Evolutionary conservation across 768 basidiomycete genomes (phyloP).

Genomic region (Amanita rubescens): DNA sequence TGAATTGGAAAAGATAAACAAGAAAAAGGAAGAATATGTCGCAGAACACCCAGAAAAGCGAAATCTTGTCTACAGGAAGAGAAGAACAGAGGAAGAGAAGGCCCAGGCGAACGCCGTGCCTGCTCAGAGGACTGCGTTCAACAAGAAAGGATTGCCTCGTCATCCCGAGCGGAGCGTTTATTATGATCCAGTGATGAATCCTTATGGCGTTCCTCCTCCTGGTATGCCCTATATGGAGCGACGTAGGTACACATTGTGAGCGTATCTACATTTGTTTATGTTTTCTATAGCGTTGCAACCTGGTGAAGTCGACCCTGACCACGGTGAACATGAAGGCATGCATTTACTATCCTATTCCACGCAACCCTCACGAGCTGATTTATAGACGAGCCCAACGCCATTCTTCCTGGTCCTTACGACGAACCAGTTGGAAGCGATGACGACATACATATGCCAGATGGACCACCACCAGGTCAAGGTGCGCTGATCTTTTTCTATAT

Average conservation of each 20-base stretch:
- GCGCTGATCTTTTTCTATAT: constrained; percentile 10
- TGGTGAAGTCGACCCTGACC: constrained; percentile 59
- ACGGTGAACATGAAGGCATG: constrained; percentile 45
- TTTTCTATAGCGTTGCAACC: constrained; percentile 45
- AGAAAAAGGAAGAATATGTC: constrained; percentile 89
- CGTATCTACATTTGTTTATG: constrained; percentile 1
- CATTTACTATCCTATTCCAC: constrained; percentile 1
- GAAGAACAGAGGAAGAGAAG: constrained; percentile 39
- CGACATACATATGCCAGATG: constrained; percentile 86
- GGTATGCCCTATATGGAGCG: constrained; percentile 94
- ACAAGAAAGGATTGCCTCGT: constrained; percentile 76
- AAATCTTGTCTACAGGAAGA: constrained; percentile 67
- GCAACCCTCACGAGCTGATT: constrained; percentile 8
- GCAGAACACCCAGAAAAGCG: constrained; percentile 90
- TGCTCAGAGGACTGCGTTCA: constrained; percentile 66
- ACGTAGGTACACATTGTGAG: constrained; percentile 44
- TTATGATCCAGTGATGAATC: constrained; percentile 91
- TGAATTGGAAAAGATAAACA: constrained; percentile 74
- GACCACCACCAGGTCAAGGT: constrained; percentile 48
- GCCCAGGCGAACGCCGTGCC: constrained; percentile 30
- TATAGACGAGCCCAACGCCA: constrained; percentile 54
- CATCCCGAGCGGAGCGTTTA: constrained; percentile 92
- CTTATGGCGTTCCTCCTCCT: constrained; percentile 88
- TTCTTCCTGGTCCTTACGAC: constrained; percentile 40
- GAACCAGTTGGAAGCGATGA: constrained; percentile 59